Percentiles rank a stretch among this genome's conserved stretches.
Evolutionary conservation across 257 asterid genomes (phyloP).

Genomic region (Ilex asprella): DNA sequence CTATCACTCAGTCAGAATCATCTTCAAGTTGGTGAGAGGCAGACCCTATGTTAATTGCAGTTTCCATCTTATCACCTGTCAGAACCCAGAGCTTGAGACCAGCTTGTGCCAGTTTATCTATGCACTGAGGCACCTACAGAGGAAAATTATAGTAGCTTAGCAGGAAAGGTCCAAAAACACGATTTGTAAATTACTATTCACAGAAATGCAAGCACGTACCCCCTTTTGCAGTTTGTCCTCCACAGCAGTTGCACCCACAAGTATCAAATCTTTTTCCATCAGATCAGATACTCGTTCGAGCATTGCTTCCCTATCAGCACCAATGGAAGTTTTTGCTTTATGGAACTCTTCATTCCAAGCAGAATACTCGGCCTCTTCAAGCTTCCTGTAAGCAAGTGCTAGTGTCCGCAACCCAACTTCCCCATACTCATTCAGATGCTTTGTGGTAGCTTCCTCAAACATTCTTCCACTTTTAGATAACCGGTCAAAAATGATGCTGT

Average conservation of each 20-base stretch:
- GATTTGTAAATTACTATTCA: slow-evolving; percentile 3
- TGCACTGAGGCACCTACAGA: slow-evolving; percentile 94
- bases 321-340: slow-evolving; percentile 73
- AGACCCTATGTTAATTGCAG: slow-evolving; percentile 97
- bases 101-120: slow-evolving; percentile 97
- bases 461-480: slow-evolving; percentile 61
- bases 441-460: slow-evolving; percentile 68
- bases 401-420: slow-evolving; percentile 94
- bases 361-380: slow-evolving; percentile 63
- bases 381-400: slow-evolving; percentile 88
- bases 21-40: slow-evolving; percentile 25
- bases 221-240: slow-evolving; percentile 99
- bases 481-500: slow-evolving; percentile 96
- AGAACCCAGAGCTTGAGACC: slow-evolving; percentile 98
- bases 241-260: slow-evolving; percentile 97
- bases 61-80: slow-evolving; percentile 99
- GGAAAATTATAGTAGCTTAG: slow-evolving; percentile 11
- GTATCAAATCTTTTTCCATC: slow-evolving; percentile 89
- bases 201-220: slow-evolving; percentile 36
- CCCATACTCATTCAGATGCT: slow-evolving; percentile 86
- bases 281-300: slow-evolving; percentile 78
- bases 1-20: slow-evolving; percentile 14
- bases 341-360: slow-evolving; percentile 87
- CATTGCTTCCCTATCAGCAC: slow-evolving; percentile 70
- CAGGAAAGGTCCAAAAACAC: slow-evolving; percentile 1